These are phyloP conservation scores for Rhynchosporium secalis DNA, from an alignment of 2,329 filamentous ascomycete genomes.

Conservation along the genomic window DNA sequence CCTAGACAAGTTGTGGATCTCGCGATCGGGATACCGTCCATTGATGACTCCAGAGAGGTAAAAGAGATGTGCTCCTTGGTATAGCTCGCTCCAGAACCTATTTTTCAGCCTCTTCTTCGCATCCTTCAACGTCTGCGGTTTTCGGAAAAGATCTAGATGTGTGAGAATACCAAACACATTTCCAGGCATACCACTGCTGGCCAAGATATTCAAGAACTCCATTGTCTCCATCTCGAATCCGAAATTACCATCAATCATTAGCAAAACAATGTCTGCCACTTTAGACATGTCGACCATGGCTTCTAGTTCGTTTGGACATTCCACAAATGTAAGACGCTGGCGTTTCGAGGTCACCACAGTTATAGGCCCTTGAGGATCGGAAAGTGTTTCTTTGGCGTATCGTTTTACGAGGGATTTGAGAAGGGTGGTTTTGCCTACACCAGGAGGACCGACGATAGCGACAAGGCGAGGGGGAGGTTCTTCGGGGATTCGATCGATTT, in stretches of 20 bases:
- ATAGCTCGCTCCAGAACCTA: slow-evolving; percentile 93
- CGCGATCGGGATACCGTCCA: slow-evolving; percentile 92
- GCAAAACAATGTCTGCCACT: slow-evolving; percentile 91
- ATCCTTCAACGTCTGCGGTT: slow-evolving; percentile 85
- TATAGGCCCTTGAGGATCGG: slow-evolving; percentile 85
- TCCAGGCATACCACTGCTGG: slow-evolving; percentile 95
- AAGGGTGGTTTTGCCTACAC: slow-evolving; percentile 92
- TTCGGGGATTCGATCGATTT: slow-evolving; percentile 92
- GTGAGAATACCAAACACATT: slow-evolving; percentile 98
- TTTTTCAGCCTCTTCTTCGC: slow-evolving; percentile 97
- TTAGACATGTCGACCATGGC: slow-evolving; percentile 97
- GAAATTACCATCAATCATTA: slow-evolving; percentile 99
- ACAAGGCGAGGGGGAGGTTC: slow-evolving; percentile 93
- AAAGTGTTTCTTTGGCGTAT: slow-evolving; percentile 93
- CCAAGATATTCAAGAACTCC: slow-evolving; percentile 94
- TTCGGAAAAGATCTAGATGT: slow-evolving; percentile 92
- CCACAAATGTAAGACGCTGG: slow-evolving; percentile 89
- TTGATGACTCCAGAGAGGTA: slow-evolving; percentile 97
- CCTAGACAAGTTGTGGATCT: slow-evolving; percentile 91
- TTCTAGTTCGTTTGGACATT: slow-evolving; percentile 95
- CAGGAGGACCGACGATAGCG: slow-evolving; percentile 90
- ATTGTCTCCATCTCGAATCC: slow-evolving; percentile 99
- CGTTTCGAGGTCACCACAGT: slow-evolving; percentile 97
- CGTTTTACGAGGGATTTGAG: slow-evolving; percentile 91
- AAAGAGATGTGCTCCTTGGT: slow-evolving; percentile 95